Percentiles rank a stretch among this genome's conserved stretches.
Conservation (phyloP, 2,329 filamentous ascomycete genomes). For the Bipolaris oryzae region DNA sequence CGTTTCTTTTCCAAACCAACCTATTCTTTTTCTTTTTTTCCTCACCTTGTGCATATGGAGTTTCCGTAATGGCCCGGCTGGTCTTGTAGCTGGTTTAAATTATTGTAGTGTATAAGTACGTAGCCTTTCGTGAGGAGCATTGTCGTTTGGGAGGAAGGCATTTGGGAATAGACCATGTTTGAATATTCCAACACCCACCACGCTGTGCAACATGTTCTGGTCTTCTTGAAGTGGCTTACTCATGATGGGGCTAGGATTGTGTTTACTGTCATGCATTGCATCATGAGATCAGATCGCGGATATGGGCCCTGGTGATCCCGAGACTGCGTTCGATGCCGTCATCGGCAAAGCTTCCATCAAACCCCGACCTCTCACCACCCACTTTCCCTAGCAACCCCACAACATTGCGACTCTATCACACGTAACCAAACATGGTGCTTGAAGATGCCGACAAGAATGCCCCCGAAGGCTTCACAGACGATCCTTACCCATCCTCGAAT, state of each 20-base stretch:
- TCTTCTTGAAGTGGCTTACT: background rate
- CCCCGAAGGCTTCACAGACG: conserved; percentile 40
- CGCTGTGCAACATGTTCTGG: background rate
- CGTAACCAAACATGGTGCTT: conserved; percentile 48
- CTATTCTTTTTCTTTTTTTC: conserved; percentile 10
- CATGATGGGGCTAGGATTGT: background rate
- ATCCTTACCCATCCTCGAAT: conserved; percentile 43
- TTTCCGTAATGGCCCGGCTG: conserved; percentile 1
- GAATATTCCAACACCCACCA: background rate
- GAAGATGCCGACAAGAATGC: conserved; percentile 44
- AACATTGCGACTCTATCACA: conserved; percentile 33
- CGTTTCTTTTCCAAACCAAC: conserved; percentile 4
- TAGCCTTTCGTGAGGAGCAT: conserved; percentile 10
- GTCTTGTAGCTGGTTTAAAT: conserved; percentile 11
- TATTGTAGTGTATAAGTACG: conserved; percentile 21
- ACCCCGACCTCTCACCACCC: conserved; percentile 11
- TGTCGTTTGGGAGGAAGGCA: conserved; percentile 8
- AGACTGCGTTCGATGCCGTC: conserved; percentile 30
- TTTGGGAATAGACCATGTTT: conserved; percentile 18
- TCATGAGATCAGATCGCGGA: conserved; percentile 6
- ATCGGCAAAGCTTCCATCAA: conserved; percentile 33
- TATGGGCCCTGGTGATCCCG: conserved; percentile 18
- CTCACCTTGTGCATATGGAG: conserved; percentile 23
- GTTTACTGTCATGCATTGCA: conserved; percentile 4
- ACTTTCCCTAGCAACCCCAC: conserved; percentile 40